A percentile compares a stretch with the other conserved stretches of the same genome.
Conservation (phyloP, 495 filamentous ascomycete genomes). For the Penicillium cataractarum region DNA sequence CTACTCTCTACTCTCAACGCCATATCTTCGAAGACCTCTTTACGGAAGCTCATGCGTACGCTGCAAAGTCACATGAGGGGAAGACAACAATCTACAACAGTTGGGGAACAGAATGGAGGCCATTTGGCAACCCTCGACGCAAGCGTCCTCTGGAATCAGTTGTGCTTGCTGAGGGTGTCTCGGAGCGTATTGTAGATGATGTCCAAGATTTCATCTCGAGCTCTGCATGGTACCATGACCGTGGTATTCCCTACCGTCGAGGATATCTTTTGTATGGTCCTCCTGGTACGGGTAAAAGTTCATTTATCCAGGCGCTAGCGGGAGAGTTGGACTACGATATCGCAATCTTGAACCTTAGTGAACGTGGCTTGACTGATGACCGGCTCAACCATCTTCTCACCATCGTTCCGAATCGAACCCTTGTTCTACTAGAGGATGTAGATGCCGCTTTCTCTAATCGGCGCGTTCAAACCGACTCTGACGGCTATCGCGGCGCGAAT, state of each 20-base stretch:
- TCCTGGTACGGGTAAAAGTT: conserved; percentile 93
- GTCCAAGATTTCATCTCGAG: conserved; percentile 80
- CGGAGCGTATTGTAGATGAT: conserved; percentile 82
- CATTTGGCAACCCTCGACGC: conserved; percentile 83
- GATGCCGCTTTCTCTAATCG: conserved; percentile 90
- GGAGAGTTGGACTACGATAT: conserved; percentile 93
- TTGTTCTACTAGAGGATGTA: conserved; percentile 90
- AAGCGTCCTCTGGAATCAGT: conserved; percentile 90
- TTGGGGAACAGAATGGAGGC: conserved; percentile 76
- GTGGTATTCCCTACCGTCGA: conserved; percentile 91
- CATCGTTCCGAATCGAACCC: conserved; percentile 81
- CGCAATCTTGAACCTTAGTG: conserved; percentile 89
- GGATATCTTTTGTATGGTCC: conserved; percentile 95
- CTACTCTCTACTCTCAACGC: conserved; percentile 85
- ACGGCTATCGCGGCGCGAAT: conserved; percentile 87
- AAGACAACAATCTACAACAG: conserved; percentile 92
- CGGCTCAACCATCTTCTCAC: conserved; percentile 85
- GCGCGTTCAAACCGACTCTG: conserved; percentile 68
- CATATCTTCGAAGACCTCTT: conserved; percentile 87
- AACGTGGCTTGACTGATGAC: conserved; percentile 92
- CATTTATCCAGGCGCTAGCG: conserved; percentile 93
- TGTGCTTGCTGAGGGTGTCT: conserved; percentile 81
- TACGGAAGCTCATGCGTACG: conserved; percentile 77
- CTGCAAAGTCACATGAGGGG: conserved; percentile 77
- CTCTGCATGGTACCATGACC: conserved; percentile 87